These are phyloP conservation scores for Cutaneotrichosporon cutaneum DNA, from an alignment of 1,284 basidiomycete species.

Conservation along the genomic window DNA sequence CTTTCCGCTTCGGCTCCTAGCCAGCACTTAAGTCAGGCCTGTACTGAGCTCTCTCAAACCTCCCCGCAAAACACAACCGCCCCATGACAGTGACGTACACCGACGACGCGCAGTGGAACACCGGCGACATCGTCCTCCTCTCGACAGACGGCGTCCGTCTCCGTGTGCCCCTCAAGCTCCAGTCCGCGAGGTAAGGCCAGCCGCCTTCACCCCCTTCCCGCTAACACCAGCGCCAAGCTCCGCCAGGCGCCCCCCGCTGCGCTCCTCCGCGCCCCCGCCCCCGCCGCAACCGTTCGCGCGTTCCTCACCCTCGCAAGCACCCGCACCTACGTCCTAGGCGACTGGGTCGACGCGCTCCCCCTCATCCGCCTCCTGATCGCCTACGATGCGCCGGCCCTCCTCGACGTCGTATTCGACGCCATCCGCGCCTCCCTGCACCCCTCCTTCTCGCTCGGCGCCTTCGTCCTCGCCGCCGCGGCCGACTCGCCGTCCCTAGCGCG, in stretches of 20 bases:
- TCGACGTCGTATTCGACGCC: background rate
- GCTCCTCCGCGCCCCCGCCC: background rate
- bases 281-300: background rate
- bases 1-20: too few species aligned
- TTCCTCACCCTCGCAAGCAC: background rate
- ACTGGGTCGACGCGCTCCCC: background rate
- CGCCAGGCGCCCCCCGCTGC: background rate
- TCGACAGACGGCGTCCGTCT: constrained; percentile 17
- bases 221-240: background rate
- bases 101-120: constrained; percentile 14
- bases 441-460: background rate
- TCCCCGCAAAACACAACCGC: too few species aligned
- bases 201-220: too few species aligned
- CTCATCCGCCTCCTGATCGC: background rate
- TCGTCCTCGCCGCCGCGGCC: background rate
- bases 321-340: background rate
- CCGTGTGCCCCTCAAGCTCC: constrained; percentile 15
- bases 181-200: constrained; percentile 8
- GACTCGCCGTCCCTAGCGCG: background rate
- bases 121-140: constrained; percentile 18
- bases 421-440: background rate
- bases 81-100: background rate
- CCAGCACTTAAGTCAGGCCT: too few species aligned
- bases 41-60: too few species aligned
- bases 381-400: background rate